phyloP scores from a whole-genome alignment of 495 filamentous ascomycete genomes.

The Tuber calosporum region DNA sequence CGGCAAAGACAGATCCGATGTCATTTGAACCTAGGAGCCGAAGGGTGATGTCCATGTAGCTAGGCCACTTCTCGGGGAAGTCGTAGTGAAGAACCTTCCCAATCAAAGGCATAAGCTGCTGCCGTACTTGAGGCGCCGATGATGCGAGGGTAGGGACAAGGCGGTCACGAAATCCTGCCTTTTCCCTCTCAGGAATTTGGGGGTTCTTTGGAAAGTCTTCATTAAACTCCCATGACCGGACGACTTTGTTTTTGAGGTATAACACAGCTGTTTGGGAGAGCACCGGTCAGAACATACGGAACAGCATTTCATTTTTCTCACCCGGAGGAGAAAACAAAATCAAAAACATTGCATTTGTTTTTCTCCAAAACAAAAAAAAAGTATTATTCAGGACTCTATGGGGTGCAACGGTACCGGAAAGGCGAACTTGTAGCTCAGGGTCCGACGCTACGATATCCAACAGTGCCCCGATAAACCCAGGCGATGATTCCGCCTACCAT shows the following conservation, averaged over 20 bases:
- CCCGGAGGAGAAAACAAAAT: constrained; percentile 6
- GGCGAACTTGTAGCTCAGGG: constrained; percentile 70
- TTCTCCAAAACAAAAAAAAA: constrained; percentile 22
- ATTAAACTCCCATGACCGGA: constrained; percentile 72
- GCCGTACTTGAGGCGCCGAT: constrained; percentile 69
- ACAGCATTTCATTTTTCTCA: neutral
- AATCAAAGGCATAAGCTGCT: constrained; percentile 84
- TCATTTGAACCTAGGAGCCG: constrained; percentile 78
- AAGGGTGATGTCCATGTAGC: constrained; percentile 82
- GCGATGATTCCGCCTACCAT: constrained; percentile 75
- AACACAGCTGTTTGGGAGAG: constrained; percentile 63
- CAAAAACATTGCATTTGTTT: neutral
- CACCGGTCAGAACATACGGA: constrained; percentile 15
- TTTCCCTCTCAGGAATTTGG: constrained; percentile 75
- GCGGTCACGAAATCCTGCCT: constrained; percentile 74
- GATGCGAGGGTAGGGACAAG: constrained; percentile 80
- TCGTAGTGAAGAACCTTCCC: constrained; percentile 94
- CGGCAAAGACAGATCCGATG: constrained; percentile 77
- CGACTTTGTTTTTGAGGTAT: constrained; percentile 94
- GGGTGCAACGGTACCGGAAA: constrained; percentile 62
- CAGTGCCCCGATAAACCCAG: constrained; percentile 83
- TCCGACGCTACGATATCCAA: constrained; percentile 84
- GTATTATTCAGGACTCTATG: constrained; percentile 9
- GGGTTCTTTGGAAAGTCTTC: constrained; percentile 62
- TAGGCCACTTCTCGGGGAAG: constrained; percentile 89